These are phyloP conservation scores for Aspergillus ochraceus DNA, from an alignment of 2,329 filamentous ascomycete species.

Conservation along the genomic window DNA sequence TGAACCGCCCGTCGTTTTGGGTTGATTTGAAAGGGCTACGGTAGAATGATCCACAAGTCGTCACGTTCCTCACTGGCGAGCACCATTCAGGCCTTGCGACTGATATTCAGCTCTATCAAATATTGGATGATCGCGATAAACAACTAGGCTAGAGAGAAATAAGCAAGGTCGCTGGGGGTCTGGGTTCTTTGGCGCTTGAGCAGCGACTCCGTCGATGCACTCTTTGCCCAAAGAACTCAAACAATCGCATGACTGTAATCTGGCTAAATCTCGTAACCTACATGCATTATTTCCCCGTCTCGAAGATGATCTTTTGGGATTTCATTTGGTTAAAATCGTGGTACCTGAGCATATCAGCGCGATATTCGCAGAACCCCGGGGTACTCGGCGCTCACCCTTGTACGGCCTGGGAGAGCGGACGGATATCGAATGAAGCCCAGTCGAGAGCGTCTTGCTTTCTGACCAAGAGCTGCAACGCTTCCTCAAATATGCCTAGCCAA, in stretches of 20 bases:
- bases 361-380: too few relatives aligned
- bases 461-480: constrained; percentile 62
- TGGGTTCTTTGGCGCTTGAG: too few relatives aligned
- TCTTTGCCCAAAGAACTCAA: neutral
- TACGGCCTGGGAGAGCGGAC: constrained; percentile 64
- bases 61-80: too few relatives aligned
- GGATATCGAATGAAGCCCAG: constrained; percentile 62
- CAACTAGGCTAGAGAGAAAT: too few relatives aligned
- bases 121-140: too few relatives aligned
- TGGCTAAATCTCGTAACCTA: neutral
- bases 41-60: too few relatives aligned
- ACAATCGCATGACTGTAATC: neutral
- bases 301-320: constrained; percentile 70
- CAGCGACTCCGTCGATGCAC: too few relatives aligned
- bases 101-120: too few relatives aligned
- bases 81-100: too few relatives aligned
- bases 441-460: constrained; percentile 64
- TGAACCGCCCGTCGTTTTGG: too few relatives aligned
- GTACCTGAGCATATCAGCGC: constrained; percentile 46
- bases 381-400: constrained; percentile 44
- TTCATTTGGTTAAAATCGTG: constrained; percentile 69
- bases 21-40: too few relatives aligned
- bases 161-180: too few relatives aligned
- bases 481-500: constrained; percentile 55
- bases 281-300: constrained; percentile 26